Evolutionary conservation across 495 filamentous ascomycete genomes (phyloP), one percentile per base, ranked within the genome.

Genomic region (Penicillium fimorum): DNA sequence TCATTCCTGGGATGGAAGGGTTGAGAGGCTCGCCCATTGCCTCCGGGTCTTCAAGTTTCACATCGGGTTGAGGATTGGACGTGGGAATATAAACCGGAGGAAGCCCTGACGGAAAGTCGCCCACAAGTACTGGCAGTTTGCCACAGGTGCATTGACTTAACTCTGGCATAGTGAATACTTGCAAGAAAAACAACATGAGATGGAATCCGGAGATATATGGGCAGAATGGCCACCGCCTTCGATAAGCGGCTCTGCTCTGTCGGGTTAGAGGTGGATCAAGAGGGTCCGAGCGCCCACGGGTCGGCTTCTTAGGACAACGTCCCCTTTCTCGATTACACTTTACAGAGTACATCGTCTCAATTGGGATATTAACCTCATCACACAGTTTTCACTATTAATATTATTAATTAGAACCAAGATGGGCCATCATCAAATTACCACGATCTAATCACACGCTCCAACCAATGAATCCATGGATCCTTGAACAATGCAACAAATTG

Each of bases 161-260:
- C 6, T 40, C 22, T 9, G 33, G 35, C 50, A 52, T 43, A 38
- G 25, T 41, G 18, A 24, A 17, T 38, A 17, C 15, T 49, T 15
- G 45, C 17, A 30, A 20, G 45, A 47, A 17, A 17, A 8, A 38
- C 35, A n/a, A n/a, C 5, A 37, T 9, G 7, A 17, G 8, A 17
- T 7, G 7, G 8, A 17, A 17, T 38, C 3, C 3, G 35, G n/a
- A 38, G 35, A 17, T 8, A 35, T 0, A 30, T 18, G 12, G 29
- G 29, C 48, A 50, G 22, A 50, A 50, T 3, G 13, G 22, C 38
- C 22, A 51, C 49, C 49, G 49, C 49, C n/a, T 51, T 27, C 2
- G 30, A 49, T 25, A 15, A 32, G 45, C 45, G 24, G 45, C 45
- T 32, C 35, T 18, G 48, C 35, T 10, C 9, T 33, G 9, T 33